Conservation (phyloP, 2,329 filamentous ascomycete genomes). For the Magnaporthiopsis incrustans region DNA sequence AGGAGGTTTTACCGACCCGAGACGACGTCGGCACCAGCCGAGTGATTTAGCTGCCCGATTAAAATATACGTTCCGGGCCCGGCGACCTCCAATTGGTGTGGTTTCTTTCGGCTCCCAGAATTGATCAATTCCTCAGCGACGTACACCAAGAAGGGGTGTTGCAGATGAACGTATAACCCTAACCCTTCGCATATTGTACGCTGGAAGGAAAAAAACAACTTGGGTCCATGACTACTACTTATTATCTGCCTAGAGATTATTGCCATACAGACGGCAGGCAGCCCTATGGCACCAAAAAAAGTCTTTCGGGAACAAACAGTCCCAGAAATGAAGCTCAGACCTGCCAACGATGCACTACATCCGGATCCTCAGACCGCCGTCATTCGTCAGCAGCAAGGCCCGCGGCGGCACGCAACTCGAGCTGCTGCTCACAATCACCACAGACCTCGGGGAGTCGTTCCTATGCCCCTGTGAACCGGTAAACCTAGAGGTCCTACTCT, state of each 20-base stretch:
- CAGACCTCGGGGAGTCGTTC: constrained; percentile 49
- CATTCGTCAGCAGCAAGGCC: constrained; percentile 18
- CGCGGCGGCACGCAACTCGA: constrained; percentile 13
- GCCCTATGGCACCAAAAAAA: background rate
- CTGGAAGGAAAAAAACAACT: background rate
- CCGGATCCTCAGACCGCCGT: constrained; percentile 40
- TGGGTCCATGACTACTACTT: background rate
- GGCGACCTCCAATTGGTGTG: constrained; percentile 14
- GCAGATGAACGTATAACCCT: background rate
- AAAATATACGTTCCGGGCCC: no score
- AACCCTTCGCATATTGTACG: background rate
- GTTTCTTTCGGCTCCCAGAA: background rate
- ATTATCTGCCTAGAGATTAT: no score
- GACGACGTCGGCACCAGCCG: constrained; percentile 7
- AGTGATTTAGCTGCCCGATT: no score
- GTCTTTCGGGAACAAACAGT: background rate
- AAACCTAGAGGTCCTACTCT: constrained; percentile 27
- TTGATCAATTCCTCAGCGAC: background rate
- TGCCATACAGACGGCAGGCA: background rate
- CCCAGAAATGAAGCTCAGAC: no score
- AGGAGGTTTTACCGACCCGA: background rate
- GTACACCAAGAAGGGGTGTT: background rate
- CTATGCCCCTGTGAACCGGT: constrained; percentile 37
- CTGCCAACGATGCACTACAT: constrained; percentile 46
- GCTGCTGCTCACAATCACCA: constrained; percentile 46